A percentile compares a stretch with the other conserved stretches of the same genome.
These are phyloP conservation scores for Phoenix dactylifera DNA, from an alignment of 176 grass and related monocot genomes.

Conservation along the genomic window DNA sequence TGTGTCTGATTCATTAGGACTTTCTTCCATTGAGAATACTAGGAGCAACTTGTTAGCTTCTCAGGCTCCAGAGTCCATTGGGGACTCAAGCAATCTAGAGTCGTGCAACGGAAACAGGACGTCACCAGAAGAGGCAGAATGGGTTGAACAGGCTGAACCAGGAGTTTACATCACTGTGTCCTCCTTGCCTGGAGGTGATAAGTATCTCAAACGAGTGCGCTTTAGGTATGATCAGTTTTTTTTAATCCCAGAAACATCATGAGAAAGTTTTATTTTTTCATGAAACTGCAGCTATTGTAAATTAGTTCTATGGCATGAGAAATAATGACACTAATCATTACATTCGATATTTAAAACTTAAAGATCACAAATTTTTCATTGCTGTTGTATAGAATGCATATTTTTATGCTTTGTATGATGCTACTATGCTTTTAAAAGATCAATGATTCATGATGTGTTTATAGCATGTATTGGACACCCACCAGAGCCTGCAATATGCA, in stretches of 20 bases:
- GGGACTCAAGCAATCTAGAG: background rate
- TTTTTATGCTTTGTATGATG: too few species aligned
- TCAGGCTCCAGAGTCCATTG: slow-evolving; percentile 26
- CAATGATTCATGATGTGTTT: too few species aligned
- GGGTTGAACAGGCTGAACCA: slow-evolving; percentile 53
- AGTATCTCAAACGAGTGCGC: slow-evolving; percentile 41
- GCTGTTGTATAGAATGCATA: too few species aligned
- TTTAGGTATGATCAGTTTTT: slow-evolving; percentile 38
- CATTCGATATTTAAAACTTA: background rate
- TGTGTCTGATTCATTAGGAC: slow-evolving; percentile 28
- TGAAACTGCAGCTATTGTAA: background rate
- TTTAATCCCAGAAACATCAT: background rate
- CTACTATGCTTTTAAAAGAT: too few species aligned
- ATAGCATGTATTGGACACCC: too few species aligned
- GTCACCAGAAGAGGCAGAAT: slow-evolving; percentile 30
- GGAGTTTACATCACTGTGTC: slow-evolving; percentile 60
- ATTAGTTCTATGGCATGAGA: background rate
- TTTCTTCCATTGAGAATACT: slow-evolving; percentile 12
- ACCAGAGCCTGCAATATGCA: too few species aligned
- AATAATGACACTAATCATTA: background rate
- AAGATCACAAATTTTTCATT: too few species aligned
- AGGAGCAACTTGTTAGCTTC: slow-evolving; percentile 7
- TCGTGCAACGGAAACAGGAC: slow-evolving; percentile 26
- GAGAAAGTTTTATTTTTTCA: background rate
- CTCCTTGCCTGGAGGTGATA: slow-evolving; percentile 33